Evolutionary conservation across 1,284 basidiomycete species (phyloP).

Genomic region (Malassezia furfur): DNA sequence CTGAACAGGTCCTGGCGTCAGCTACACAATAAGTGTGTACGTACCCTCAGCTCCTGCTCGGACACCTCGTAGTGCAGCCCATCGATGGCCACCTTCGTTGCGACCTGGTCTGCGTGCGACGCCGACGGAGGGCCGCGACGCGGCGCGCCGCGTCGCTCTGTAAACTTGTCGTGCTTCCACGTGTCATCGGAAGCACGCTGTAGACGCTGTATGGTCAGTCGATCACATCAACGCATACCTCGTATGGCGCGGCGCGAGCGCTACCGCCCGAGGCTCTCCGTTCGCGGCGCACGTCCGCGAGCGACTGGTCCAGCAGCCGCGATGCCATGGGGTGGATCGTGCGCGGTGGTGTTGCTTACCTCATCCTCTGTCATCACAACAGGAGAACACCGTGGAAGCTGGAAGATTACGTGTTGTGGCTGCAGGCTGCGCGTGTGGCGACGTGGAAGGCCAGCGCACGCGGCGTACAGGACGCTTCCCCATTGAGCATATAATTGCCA

Average conservation of each 20-base stretch:
- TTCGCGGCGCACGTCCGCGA: conserved; percentile 1
- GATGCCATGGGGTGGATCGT: conserved; percentile 2
- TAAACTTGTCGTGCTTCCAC: conserved; percentile 10
- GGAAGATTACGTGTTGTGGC: conserved; percentile 10
- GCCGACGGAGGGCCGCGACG: background rate
- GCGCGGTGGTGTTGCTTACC: background rate
- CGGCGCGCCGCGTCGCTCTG: background rate
- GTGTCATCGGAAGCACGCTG: background rate
- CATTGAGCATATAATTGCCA: background rate
- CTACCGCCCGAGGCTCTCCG: background rate
- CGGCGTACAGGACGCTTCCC: background rate
- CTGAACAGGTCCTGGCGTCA: background rate
- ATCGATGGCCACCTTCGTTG: background rate
- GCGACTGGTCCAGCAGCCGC: conserved; percentile 5
- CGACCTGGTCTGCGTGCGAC: background rate
- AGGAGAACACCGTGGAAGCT: conserved; percentile 17
- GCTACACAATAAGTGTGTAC: background rate
- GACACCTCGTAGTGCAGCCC: conserved; percentile 10
- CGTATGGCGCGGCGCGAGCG: background rate
- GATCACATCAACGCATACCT: too few relatives aligned
- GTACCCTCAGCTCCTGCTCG: background rate
- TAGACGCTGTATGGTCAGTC: background rate
- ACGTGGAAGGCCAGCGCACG: conserved; percentile 14
- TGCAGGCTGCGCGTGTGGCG: background rate
- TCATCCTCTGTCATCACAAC: conserved; percentile 1